These are phyloP conservation scores for Wallemia hederae DNA, from an alignment of 1,284 basidiomycete genomes.

Conservation along the genomic window DNA sequence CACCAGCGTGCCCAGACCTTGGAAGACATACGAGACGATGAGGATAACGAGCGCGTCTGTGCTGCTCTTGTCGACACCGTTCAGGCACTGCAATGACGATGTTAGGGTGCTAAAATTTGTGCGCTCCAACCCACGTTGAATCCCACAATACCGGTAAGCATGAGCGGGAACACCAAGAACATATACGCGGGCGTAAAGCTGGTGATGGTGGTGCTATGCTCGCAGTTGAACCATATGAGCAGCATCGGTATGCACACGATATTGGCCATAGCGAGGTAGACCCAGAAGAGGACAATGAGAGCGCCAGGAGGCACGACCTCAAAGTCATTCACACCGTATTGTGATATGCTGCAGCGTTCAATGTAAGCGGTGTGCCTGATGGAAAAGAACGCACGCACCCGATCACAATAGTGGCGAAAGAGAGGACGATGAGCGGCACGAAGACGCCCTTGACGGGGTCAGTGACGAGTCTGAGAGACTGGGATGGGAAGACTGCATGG, in stretches of 20 bases:
- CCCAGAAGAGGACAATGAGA: constrained; percentile 2
- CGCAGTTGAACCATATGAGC: constrained; percentile 6
- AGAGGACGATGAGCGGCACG: constrained; percentile 5
- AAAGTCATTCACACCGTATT: constrained; percentile 3
- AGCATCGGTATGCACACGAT: constrained; percentile 3
- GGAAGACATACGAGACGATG: background rate
- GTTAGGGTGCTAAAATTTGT: background rate
- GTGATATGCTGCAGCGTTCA: constrained; percentile 3
- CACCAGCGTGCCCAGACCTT: background rate
- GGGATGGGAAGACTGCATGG: constrained; percentile 1
- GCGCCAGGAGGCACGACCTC: constrained; percentile 1
- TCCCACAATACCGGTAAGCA: constrained; percentile 2
- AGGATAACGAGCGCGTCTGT: background rate
- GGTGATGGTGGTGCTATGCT: constrained; percentile 4
- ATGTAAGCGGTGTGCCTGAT: constrained; percentile 2
- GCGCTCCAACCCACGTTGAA: background rate
- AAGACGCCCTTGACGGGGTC: constrained; percentile 8
- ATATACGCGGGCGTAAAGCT: constrained; percentile 7
- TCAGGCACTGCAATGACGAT: background rate
- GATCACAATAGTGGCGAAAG: constrained; percentile 3
- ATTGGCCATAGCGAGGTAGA: constrained; percentile 2
- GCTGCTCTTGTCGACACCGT: background rate
- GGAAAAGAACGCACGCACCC: background rate
- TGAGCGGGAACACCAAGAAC: constrained; percentile 5
- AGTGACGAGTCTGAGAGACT: constrained; percentile 1